Evolutionary conservation across 2,329 filamentous ascomycete genomes (phyloP), one percentile per base, ranked within the genome.

Genomic region (Neurospora sp.): DNA sequence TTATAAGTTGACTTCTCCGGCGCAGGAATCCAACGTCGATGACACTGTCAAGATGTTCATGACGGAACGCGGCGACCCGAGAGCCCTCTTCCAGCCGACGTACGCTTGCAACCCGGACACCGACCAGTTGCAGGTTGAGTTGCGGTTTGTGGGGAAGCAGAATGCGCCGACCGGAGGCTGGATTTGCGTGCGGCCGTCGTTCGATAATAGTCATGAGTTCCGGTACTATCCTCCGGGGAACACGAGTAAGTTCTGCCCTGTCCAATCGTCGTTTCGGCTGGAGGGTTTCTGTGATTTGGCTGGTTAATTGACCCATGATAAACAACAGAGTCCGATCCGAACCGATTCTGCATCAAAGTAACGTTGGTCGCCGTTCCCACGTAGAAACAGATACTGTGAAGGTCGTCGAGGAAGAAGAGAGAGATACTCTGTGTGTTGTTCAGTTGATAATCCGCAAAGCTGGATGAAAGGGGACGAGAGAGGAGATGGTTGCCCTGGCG

Each of bases 161-260:
- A 70, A 73, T 36, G 71, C 74, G 28, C 73, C 74, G 15, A n/a
- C 70, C 0, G 78, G 78, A 12, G 79, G 78, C 12, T 73, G 74
- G 40, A 76, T 79, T 66, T 79, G 79, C 67, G 77, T 80, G 4
- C 75, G 78, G 66, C 57, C 70, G 17, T 71, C 78, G 1, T 77
- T 74, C 11, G 75, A 77, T 15, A 66, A 67, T 52, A 73, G 72
- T 67, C 75, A 78, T 70, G 79, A 80, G 72, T 79, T 80, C 73
- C 76, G 79, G 46, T 80, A 79, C 71, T 78, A 75, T n/a, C 78
- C 78, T 39, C 77, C 78, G 17, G 76, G 74, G 28, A 80, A 80
- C 67, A 69, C 72, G 15, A 70, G 78, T 80, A 73, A 39, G 75
- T 74, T 67, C 17, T 17, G 6, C 3, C n/a, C n/a, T 4, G 17